phyloP scores from a whole-genome alignment of 192 early-diverging fungal genomes.

The Gryganskiella cystojenkinii region DNA sequence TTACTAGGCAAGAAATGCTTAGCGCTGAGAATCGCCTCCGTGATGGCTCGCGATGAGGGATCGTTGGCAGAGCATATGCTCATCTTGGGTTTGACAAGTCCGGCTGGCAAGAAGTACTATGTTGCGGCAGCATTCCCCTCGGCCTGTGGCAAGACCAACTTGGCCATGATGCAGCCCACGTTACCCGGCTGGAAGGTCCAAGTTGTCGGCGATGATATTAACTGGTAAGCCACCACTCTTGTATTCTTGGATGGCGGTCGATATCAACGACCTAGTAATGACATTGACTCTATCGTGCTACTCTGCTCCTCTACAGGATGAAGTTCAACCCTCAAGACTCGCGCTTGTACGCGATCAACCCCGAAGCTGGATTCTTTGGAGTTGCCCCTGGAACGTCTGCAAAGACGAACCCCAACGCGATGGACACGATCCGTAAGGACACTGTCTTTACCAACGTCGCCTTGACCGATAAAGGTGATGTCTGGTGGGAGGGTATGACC shows the following conservation, averaged over 20 bases:
- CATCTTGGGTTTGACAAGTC: constrained; percentile 41
- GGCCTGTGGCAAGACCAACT: constrained; percentile 49
- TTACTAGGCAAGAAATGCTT: constrained; percentile 46
- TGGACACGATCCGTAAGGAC: constrained; percentile 41
- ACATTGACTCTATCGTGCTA: neutral
- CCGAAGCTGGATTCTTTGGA: constrained; percentile 55
- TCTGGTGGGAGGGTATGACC: constrained; percentile 53
- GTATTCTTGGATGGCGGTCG: neutral
- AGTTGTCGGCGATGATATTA: constrained; percentile 49
- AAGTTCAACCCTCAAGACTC: constrained; percentile 38
- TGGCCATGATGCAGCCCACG: constrained; percentile 48
- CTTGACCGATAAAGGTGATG: constrained; percentile 31
- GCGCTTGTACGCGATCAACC: constrained; percentile 49
- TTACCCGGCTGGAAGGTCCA: constrained; percentile 52
- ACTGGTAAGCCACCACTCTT: constrained; percentile 24
- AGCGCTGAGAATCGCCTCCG: constrained; percentile 41
- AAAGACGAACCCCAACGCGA: constrained; percentile 50
- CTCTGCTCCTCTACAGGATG: constrained; percentile 16
- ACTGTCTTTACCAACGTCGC: constrained; percentile 50
- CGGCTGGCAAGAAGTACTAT: constrained; percentile 49
- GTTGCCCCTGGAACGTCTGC: constrained; percentile 49
- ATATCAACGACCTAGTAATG: no score
- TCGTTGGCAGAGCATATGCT: constrained; percentile 52
- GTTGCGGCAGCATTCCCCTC: constrained; percentile 49
- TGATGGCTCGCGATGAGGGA: constrained; percentile 51